Base-by-base conservation (phyloP, 768 basidiomycete genomes). In the Naganishia randhawae region DNA sequence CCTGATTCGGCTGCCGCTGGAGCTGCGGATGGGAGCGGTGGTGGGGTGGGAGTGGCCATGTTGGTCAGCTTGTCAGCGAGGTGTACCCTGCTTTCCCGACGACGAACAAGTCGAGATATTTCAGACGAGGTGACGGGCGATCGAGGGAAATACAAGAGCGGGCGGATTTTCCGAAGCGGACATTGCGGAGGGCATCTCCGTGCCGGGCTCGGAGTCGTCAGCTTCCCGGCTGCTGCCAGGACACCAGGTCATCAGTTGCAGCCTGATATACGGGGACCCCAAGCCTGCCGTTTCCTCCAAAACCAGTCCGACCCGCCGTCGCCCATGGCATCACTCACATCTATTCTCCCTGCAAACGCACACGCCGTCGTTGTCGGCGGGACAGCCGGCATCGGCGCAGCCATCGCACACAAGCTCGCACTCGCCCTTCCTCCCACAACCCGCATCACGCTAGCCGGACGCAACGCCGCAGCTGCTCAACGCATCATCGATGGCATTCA, bases 391-490 rank as follows among this genome's bases (percentile, higher is more conserved):
- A 67, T 67, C 66, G 66, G 64, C 33, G 42, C 66, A 5, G 52
- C 62, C 29, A 70, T 70, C 39, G 69, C 69, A 5, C 32, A 19
- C 35, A 41, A 45, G 57, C 65, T 70, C 19, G 57, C 65, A 22
- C 33, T 39, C n/a, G 19, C 45, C 33, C 50, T 66, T 4, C 64
- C 64, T 9, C 27, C 69, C 0, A 33, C 45, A 10, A 48, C 35
- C 29, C 50, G 10, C 1, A 50, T 70, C 69, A 70, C 69, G n/a
- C 53, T 70, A n/a, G 65, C 69, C 3, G 69, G 69, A 17, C 42
- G 69, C 13, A 62, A 42, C 39, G 55, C 37, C 35, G n/a, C 69
- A 19, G 39, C 57, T 14, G 57, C 35, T 16, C 57, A 66, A 57
- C n/a, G 35, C 11, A 37, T 70, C 31, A 39, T 68, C 11, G 50